Conservation (phyloP, 257 asterid species). For the Pogostemon cablin region DNA sequence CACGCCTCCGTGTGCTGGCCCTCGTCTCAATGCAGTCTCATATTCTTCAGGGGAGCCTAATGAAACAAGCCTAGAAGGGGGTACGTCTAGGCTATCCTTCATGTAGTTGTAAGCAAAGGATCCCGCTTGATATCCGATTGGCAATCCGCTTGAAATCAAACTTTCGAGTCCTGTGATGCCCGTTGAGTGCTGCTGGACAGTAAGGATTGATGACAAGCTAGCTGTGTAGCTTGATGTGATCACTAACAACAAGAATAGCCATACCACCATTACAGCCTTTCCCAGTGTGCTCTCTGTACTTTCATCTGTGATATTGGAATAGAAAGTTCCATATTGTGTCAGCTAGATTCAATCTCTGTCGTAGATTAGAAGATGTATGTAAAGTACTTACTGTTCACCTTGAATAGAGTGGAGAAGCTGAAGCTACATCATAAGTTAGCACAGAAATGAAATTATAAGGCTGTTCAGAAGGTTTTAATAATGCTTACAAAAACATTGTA, state of each 20-base stretch:
- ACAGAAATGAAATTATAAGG: background rate
- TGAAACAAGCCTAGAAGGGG: constrained; percentile 54
- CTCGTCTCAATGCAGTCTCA: constrained; percentile 50
- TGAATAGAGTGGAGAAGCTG: constrained; percentile 67
- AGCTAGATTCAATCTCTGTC: too few relatives aligned
- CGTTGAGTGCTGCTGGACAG: constrained; percentile 65
- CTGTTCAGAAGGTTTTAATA: background rate
- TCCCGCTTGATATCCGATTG: constrained; percentile 73
- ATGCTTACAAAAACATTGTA: constrained; percentile 64
- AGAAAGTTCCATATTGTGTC: too few relatives aligned
- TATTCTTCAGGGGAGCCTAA: constrained; percentile 61
- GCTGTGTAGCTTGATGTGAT: constrained; percentile 74
- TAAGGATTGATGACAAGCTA: constrained; percentile 68
- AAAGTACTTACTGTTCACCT: constrained; percentile 58
- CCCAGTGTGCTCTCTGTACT: constrained; percentile 59
- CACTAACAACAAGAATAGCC: constrained; percentile 70
- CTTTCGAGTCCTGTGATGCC: constrained; percentile 58
- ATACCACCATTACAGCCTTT: constrained; percentile 57
- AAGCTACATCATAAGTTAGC: constrained; percentile 50
- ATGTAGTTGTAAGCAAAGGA: constrained; percentile 63
- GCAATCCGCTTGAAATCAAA: constrained; percentile 48
- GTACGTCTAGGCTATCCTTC: constrained; percentile 52
- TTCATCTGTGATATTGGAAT: constrained; percentile 46
- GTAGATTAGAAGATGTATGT: too few relatives aligned
- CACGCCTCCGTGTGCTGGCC: constrained; percentile 64